Evolutionary conservation across 768 basidiomycete genomes (phyloP).

Genomic region (Leccinum olivaceopallidum): DNA sequence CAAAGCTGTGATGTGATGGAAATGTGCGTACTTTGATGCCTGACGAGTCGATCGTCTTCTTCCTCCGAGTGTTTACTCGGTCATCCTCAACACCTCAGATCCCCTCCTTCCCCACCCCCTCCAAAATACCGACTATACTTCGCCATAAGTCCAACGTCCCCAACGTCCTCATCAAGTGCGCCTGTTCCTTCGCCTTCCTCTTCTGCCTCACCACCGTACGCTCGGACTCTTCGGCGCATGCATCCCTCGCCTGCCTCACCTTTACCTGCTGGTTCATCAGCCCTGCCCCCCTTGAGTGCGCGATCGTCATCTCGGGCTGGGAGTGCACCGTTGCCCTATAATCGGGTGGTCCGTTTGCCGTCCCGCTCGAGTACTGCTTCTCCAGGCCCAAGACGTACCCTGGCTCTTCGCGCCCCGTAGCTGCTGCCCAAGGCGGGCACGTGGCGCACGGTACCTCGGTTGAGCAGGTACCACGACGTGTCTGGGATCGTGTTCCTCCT

Average conservation of each 20-base stretch:
- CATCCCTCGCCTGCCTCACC: slow-evolving; percentile 66
- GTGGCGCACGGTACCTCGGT: slow-evolving; percentile 55
- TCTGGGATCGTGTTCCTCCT: slow-evolving; percentile 81
- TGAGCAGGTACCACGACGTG: slow-evolving; percentile 85
- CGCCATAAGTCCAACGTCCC: slow-evolving; percentile 39
- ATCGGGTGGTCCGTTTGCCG: slow-evolving; percentile 47
- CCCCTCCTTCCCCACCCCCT: slow-evolving; percentile 72
- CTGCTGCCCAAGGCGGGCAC: slow-evolving; percentile 35
- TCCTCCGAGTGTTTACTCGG: slow-evolving; percentile 68
- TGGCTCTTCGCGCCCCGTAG: slow-evolving; percentile 50
- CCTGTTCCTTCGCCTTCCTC: slow-evolving; percentile 75
- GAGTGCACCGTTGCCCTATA: slow-evolving; percentile 65
- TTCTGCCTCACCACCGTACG: slow-evolving; percentile 52
- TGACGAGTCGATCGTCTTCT: slow-evolving; percentile 34
- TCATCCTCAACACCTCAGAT: slow-evolving; percentile 81
- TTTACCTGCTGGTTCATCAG: slow-evolving; percentile 91
- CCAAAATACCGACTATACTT: slow-evolving; percentile 60
- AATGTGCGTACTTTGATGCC: slow-evolving; percentile 15
- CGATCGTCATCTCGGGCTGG: slow-evolving; percentile 68
- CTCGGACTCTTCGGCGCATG: slow-evolving; percentile 47
- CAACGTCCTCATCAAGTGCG: slow-evolving; percentile 82
- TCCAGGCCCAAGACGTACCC: slow-evolving; percentile 59
- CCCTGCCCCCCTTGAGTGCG: slow-evolving; percentile 68
- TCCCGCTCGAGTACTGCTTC: slow-evolving; percentile 61
- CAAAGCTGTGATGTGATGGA: slow-evolving; percentile 8